Conservation (phyloP, 805 yeast genomes). For the Ogataea wickerhamii region DNA sequence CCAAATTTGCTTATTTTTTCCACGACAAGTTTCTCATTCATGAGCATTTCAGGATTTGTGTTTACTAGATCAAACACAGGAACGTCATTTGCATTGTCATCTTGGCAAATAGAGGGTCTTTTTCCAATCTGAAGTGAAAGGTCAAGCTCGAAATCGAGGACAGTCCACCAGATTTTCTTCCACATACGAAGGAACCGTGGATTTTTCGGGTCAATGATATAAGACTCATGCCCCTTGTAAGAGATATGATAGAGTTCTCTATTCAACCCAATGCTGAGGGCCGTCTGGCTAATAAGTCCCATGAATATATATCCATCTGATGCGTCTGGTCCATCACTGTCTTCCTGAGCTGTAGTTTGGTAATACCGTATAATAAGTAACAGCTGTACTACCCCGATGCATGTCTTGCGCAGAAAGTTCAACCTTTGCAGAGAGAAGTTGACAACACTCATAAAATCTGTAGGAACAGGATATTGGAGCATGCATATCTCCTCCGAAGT, state of each 20-base stretch:
- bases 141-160: constrained; percentile 23
- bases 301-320: constrained; percentile 37
- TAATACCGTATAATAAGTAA: constrained; percentile 39
- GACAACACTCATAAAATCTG: constrained; percentile 37
- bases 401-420: constrained; percentile 37
- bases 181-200: constrained; percentile 24
- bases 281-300: constrained; percentile 39
- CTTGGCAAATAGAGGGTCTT: constrained; percentile 16
- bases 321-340: constrained; percentile 46
- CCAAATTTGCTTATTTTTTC: constrained; percentile 19
- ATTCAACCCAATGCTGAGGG: constrained; percentile 43
- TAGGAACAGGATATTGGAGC: constrained; percentile 37
- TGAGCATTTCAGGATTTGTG: constrained; percentile 14
- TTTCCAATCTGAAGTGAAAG: constrained; percentile 23
- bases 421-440: constrained; percentile 38
- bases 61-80: constrained; percentile 13
- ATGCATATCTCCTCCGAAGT: constrained; percentile 24
- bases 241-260: constrained; percentile 33
- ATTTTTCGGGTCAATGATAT: constrained; percentile 6
- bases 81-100: constrained; percentile 16
- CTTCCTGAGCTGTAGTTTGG: constrained; percentile 43
- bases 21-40: constrained; percentile 19
- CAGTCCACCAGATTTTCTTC: constrained; percentile 29
- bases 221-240: constrained; percentile 2
- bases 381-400: constrained; percentile 42